Base-by-base conservation (phyloP, 345 rosid species). In the Brassica nigra region DNA sequence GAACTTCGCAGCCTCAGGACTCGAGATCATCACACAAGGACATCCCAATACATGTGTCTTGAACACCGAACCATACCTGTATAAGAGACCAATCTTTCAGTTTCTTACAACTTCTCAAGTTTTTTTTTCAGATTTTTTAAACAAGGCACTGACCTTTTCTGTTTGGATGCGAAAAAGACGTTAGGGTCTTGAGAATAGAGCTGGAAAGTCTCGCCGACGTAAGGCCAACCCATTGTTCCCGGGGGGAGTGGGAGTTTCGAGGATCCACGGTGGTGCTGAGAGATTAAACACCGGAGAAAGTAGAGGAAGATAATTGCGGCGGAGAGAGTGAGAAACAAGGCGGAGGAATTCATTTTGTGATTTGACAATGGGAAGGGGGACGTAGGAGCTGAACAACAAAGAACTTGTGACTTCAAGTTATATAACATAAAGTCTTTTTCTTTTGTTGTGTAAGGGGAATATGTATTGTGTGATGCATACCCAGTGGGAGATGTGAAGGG, bases 131-230 rank as follows among this genome's bases (percentile, higher is more conserved):
- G 2, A 10, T 10, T 69, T 12, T 4, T 5, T 0, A 7, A 4
- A 75, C 31, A 59, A 2, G 66, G 3, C 20, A 75, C 33, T 33
- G 49, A 90, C 94, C 88, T 88, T 44, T 83, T 86, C 11, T 84
- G 83, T 77, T 93, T 93, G 0, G 90, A 84, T 11, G 93, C 87
- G 73, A 93, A 91, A 87, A 93, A 93, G 81, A 85, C 84, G 81
- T 89, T 90, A 5, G 98, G 98, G 90, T 93, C 83, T 64, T 91
- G 97, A 11, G 98, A 93, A 86, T 93, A 93, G 66, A 93, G 91
- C 15, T 93, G 91, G 34, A 91, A 88, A 9, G 98, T 93, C 64
- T 93, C 97, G 0, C 98, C 98, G 20, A 93, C 77, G 74, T 88
- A 91, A 55, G 98, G 97, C 88, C 88, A 93, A 33, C 98, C 98